These are phyloP conservation scores for Lentinula boryana DNA, from an alignment of 768 basidiomycete species.

Conservation along the genomic window DNA sequence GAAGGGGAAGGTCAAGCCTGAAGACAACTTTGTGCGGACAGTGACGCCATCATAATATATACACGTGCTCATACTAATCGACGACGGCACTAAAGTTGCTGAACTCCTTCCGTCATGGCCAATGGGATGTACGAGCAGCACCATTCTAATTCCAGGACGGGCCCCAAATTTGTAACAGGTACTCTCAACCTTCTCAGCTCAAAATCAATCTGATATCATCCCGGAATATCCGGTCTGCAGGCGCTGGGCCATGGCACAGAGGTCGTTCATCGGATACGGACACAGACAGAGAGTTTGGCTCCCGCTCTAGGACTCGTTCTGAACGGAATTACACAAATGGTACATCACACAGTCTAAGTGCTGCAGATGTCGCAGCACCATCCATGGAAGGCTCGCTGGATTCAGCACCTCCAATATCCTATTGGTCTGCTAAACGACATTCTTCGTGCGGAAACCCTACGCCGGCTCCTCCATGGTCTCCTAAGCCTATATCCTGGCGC, in stretches of 20 bases:
- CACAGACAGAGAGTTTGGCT: slow-evolving; percentile 46
- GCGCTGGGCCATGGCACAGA: slow-evolving; percentile 26
- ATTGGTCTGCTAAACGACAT: slow-evolving; percentile 88
- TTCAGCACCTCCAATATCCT: slow-evolving; percentile 61
- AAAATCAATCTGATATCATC: slow-evolving; percentile 4
- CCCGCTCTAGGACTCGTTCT: slow-evolving; percentile 35
- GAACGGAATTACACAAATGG: slow-evolving; percentile 21
- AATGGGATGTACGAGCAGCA: slow-evolving; percentile 7
- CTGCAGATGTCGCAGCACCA: slow-evolving; percentile 20
- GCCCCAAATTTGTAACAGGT: slow-evolving; percentile 12
- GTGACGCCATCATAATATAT: neutral
- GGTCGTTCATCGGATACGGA: slow-evolving; percentile 42
- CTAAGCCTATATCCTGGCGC: slow-evolving; percentile 74
- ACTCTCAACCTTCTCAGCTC: neutral
- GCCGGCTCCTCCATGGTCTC: slow-evolving; percentile 58
- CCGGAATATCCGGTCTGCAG: slow-evolving; percentile 20
- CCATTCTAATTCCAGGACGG: neutral
- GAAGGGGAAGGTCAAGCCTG: neutral
- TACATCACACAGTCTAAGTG: slow-evolving; percentile 26
- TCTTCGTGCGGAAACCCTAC: slow-evolving; percentile 85
- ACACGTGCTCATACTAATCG: neutral
- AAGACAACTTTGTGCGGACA: neutral
- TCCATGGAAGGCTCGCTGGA: slow-evolving; percentile 35
- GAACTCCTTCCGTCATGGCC: neutral
- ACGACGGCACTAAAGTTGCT: neutral